Percentiles rank a stretch among this genome's conserved stretches.
These are phyloP conservation scores for Lasiosphaeria miniovina DNA, from an alignment of 495 filamentous ascomycete genomes.

Conservation along the genomic window DNA sequence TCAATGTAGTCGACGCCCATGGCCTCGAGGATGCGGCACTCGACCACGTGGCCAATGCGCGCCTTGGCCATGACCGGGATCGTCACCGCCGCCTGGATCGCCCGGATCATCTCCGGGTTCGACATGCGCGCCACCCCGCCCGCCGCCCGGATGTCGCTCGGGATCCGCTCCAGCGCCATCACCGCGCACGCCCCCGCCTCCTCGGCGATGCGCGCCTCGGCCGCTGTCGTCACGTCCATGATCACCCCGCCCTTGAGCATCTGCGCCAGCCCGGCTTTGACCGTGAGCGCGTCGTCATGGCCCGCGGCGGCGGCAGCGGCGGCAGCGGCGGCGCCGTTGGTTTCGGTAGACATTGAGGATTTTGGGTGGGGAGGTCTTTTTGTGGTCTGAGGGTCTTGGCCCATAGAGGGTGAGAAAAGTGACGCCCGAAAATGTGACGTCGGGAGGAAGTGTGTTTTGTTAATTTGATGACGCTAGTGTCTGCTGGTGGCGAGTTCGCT, in stretches of 20 bases:
- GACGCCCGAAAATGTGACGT: no score
- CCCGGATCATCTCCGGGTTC: conserved; percentile 90
- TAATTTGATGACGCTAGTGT: no score
- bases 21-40: conserved; percentile 96
- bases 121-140: conserved; percentile 98
- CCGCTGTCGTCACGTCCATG: conserved; percentile 96
- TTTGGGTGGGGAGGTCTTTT: conserved; percentile 7
- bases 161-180: conserved; percentile 98
- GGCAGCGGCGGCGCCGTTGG: conserved; percentile 25
- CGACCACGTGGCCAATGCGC: conserved; percentile 94
- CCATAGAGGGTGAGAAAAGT: no score
- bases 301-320: no score
- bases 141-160: conserved; percentile 88
- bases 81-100: conserved; percentile 95
- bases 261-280: conserved; percentile 92
- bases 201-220: conserved; percentile 95
- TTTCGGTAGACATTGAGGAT: conserved; percentile 23
- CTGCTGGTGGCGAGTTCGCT: no score
- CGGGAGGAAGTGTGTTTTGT: no score
- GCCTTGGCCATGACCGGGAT: conserved; percentile 99
- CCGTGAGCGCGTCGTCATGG: conserved; percentile 51
- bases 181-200: conserved; percentile 94
- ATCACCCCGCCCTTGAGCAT: conserved; percentile 99
- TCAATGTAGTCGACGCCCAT: conserved; percentile 97
- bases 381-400: not conserved